Evolutionary conservation across 2,329 filamentous ascomycete species (phyloP).

Genomic region (Neophaeococcomyces mojaviensis): DNA sequence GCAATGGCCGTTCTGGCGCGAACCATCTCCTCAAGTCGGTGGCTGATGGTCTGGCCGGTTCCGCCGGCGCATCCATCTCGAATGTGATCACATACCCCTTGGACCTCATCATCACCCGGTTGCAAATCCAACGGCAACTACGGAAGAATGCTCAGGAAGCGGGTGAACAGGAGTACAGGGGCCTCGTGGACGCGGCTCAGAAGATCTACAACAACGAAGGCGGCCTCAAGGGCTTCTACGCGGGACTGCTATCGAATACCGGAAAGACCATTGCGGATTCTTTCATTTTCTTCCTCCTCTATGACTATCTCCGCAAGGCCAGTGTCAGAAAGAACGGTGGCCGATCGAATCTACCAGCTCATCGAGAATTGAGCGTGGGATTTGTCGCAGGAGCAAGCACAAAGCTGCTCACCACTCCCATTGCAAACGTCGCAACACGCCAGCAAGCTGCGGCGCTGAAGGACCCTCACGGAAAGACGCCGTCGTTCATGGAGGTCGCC

Average conservation of each 20-base stretch:
- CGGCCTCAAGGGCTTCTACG: conserved; percentile 63
- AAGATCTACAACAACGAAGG: conserved; percentile 67
- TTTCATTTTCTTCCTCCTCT: conserved; percentile 80
- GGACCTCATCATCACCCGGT: conserved; percentile 69
- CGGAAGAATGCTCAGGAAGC: conserved; percentile 28
- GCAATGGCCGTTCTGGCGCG: conserved; percentile 26
- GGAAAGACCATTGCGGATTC: conserved; percentile 64
- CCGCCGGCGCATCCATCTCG: conserved; percentile 68
- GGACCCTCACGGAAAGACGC: conserved; percentile 12
- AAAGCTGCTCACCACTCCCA: conserved; percentile 69
- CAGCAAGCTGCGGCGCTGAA: conserved; percentile 62
- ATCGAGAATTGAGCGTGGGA: conserved; percentile 69
- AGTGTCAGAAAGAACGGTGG: conserved; percentile 35
- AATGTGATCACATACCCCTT: conserved; percentile 75
- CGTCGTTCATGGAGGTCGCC: conserved; percentile 49
- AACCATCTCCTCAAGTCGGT: conserved; percentile 58
- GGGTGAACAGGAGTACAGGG: conserved; percentile 49
- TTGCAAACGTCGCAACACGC: conserved; percentile 73
- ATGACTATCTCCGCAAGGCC: conserved; percentile 49
- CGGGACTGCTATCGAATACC: conserved; percentile 56
- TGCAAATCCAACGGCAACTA: conserved; percentile 67
- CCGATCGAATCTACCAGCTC: conserved; percentile 44
- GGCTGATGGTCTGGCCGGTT: conserved; percentile 74
- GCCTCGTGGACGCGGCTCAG: conserved; percentile 60
- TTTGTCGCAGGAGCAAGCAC: conserved; percentile 66